Evolutionary conservation across 2,329 filamentous ascomycete genomes (phyloP).

Genomic region (Lizonia empirigonia): DNA sequence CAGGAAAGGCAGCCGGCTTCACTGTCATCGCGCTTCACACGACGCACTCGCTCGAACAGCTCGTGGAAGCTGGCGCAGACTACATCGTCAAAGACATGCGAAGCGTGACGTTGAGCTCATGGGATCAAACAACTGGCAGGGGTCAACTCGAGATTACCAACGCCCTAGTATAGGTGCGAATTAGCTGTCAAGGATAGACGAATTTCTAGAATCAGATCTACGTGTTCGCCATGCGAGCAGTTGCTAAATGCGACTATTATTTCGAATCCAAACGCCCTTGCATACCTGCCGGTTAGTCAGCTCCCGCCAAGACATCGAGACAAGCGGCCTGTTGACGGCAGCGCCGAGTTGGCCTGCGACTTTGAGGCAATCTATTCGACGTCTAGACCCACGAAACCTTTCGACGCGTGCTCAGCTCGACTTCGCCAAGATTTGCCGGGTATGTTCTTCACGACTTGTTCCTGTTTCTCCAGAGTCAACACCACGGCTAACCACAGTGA

Average conservation of each 20-base stretch:
- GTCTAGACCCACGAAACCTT: conserved; percentile 14
- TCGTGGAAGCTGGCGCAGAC: conserved; percentile 78
- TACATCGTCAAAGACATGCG: conserved; percentile 83
- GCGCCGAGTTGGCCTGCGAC: conserved; percentile 27
- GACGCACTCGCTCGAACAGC: conserved; percentile 75
- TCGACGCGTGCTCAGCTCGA: conserved; percentile 29
- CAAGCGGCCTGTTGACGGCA: conserved; percentile 21
- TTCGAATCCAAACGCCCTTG: conserved; percentile 1
- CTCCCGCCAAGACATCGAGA: conserved; percentile 26
- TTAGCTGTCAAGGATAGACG: conserved; percentile 12
- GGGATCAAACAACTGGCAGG: conserved; percentile 60
- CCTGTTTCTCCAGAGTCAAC: conserved; percentile 10
- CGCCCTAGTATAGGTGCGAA: conserved; percentile 52
- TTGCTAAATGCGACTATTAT: not conserved
- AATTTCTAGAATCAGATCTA: conserved; percentile 2
- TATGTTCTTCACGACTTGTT: not conserved
- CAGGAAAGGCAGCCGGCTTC: conserved; percentile 86
- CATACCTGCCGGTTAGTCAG: conserved; percentile 17
- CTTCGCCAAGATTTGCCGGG: conserved; percentile 4
- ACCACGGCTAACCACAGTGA: conserved; percentile 9
- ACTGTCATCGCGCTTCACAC: conserved; percentile 84
- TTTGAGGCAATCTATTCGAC: conserved; percentile 22
- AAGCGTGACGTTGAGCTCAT: conserved; percentile 69
- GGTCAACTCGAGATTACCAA: conserved; percentile 72
- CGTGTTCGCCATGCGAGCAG: conserved; percentile 2